phyloP scores from a whole-genome alignment of 78 protist species.

The Pigoraptor vietnamica region DNA sequence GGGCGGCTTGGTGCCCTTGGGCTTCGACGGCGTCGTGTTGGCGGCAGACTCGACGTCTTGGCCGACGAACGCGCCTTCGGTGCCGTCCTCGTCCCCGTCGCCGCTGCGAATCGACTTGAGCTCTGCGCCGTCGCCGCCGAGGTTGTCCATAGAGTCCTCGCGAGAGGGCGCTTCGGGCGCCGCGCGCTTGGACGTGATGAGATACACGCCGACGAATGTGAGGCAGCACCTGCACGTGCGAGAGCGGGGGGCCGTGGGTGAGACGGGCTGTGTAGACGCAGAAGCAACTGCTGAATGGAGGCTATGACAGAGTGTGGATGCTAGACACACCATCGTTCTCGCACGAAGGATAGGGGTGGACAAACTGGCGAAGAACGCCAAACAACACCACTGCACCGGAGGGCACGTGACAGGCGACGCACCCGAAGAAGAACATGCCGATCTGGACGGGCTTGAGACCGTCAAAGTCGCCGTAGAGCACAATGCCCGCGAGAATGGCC shows the following conservation, averaged over 20 bases:
- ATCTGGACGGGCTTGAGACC: not conserved
- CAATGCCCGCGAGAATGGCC: not conserved
- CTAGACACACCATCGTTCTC: not conserved
- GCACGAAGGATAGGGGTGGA: too few relatives aligned
- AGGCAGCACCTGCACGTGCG: not conserved
- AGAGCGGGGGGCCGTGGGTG: not conserved
- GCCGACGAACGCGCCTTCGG: not conserved
- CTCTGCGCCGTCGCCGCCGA: not conserved
- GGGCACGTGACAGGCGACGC: too few relatives aligned
- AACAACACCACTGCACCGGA: too few relatives aligned
- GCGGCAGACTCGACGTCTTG: not conserved
- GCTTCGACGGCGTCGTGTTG: not conserved
- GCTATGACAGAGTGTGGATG: not conserved
- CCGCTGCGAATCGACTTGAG: not conserved
- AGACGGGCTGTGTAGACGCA: not conserved
- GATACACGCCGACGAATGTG: not conserved
- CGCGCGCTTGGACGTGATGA: not conserved
- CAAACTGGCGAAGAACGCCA: too few relatives aligned
- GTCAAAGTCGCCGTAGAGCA: conserved; percentile 2
- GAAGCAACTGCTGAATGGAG: not conserved
- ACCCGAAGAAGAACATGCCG: not conserved
- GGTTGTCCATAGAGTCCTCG: not conserved
- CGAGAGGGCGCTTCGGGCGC: not conserved
- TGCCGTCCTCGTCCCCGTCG: not conserved
- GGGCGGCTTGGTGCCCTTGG: not conserved